A percentile compares a stretch with the other conserved stretches of the same genome.
Evolutionary conservation across 202 grass and related monocot genomes (phyloP).

Genomic region (Panicum hallii): DNA sequence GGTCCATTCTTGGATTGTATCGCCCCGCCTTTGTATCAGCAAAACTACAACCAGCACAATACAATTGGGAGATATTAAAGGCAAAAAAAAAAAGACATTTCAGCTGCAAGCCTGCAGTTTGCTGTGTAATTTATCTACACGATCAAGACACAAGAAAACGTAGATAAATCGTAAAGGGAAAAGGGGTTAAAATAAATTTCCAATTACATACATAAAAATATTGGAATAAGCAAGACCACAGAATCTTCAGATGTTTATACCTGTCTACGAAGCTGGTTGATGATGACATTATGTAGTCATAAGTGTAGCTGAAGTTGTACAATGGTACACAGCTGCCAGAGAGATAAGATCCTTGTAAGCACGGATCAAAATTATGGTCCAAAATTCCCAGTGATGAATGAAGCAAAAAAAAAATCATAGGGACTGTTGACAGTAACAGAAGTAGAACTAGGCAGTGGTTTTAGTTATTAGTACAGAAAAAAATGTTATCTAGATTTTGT

Average conservation of each 20-base stretch:
- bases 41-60: constrained; percentile 83
- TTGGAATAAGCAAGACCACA: constrained; percentile 1
- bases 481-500: background rate
- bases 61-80: constrained; percentile 45
- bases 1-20: constrained; percentile 99
- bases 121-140: constrained; percentile 11
- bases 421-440: background rate
- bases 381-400: constrained; percentile 12
- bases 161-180: constrained; percentile 15
- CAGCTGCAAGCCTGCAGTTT: constrained; percentile 33
- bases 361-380: constrained; percentile 57
- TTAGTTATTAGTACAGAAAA: background rate
- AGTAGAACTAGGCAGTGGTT: background rate
- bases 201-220: constrained; percentile 30
- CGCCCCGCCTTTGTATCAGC: constrained; percentile 94
- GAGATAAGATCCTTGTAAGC: constrained; percentile 74
- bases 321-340: constrained; percentile 87
- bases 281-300: constrained; percentile 95
- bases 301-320: constrained; percentile 98
- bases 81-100: background rate
- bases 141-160: constrained; percentile 22
- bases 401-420: background rate
- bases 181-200: constrained; percentile 15
- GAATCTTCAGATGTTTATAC: constrained; percentile 56
- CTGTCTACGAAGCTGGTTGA: constrained; percentile 97